Evolutionary conservation across 495 filamentous ascomycete species (phyloP), one percentile per base, ranked within the genome.

Genomic region (Neurospora africana): DNA sequence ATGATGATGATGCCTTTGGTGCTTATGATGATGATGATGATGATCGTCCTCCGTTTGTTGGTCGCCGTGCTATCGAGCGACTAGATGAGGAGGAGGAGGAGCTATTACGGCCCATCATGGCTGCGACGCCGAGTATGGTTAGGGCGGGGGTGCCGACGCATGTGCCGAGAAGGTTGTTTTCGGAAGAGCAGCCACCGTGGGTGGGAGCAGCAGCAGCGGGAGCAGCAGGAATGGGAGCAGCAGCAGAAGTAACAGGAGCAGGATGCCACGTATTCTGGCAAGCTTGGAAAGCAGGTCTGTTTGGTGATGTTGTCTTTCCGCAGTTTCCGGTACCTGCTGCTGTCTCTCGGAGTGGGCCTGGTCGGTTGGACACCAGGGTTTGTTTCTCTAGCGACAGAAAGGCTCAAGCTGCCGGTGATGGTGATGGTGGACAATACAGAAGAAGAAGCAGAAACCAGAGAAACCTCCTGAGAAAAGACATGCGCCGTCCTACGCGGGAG

Each of bases 401-500:
- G 19, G 41, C n/a, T n/a, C n/a, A n/a, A n/a, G n/a, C 41, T 6
- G 7, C 6, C 9, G 41, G 7, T n/a, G 19, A 40, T 43, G 40
- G 7, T 41, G 40, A 3, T n/a, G 40, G 17, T 43, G 40, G 11
- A 13, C 37, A 43, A 43, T n/a, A n/a, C 3, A n/a, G 41, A 53
- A 4, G 27, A 9, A 61, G 2, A 3, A 33, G 27, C 17, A 8
- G 17, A 53, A 7, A 27, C 10, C 33, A 2, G 13, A 19, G 27
- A 35, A 19, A 65, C 4, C 53, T 65, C 27, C 27, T 65, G 15
- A 65, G 78, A 5, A 74, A 43, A 27, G 72, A 10, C 9, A 76
- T 81, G 58, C 68, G 39, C 0, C 72, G 68, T 43, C 78, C 79
- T 2, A 71, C 70, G 27, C 69, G 36, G 11, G 53, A 13, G 17